Conservation (phyloP, 75 land plant genomes). For the Selaginella tamariscina region DNA sequence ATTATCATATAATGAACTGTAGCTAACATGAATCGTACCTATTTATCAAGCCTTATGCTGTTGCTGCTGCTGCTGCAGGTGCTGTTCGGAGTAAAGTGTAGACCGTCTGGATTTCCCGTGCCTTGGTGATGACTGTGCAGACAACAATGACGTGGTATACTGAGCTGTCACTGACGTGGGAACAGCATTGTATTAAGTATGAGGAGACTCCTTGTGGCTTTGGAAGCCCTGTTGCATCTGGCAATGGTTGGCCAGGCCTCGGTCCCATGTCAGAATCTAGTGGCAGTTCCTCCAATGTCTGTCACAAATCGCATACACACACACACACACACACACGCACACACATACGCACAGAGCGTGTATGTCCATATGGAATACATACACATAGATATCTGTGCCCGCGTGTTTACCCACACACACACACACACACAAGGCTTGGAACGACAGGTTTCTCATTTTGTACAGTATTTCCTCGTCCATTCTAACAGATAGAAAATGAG, state of each 20-base stretch:
- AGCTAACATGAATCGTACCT: too few relatives aligned
- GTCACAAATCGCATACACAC: conserved; percentile 10
- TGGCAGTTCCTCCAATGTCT: conserved; percentile 32
- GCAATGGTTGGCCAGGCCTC: conserved; percentile 14
- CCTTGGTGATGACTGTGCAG: neutral
- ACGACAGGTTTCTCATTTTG: conserved; percentile 15
- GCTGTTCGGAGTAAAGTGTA: neutral
- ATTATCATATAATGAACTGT: too few relatives aligned
- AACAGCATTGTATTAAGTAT: neutral
- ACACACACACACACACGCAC: neutral
- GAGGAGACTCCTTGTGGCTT: neutral
- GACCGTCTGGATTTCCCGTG: neutral
- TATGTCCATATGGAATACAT: neutral
- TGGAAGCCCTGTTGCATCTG: conserved; percentile 16
- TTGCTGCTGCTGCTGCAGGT: conserved; percentile 1
- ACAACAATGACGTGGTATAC: neutral
- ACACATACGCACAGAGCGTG: conserved; percentile 15
- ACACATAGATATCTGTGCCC: conserved; percentile 17
- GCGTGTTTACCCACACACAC: neutral
- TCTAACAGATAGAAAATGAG: conserved; percentile 6
- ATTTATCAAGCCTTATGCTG: too few relatives aligned
- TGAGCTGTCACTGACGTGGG: neutral
- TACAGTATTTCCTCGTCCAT: neutral
- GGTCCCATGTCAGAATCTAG: conserved; percentile 19
- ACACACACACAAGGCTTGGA: conserved; percentile 3